Evolutionary conservation across 129 eudicot genomes (phyloP).

Genomic region (Glebionis coronaria): DNA sequence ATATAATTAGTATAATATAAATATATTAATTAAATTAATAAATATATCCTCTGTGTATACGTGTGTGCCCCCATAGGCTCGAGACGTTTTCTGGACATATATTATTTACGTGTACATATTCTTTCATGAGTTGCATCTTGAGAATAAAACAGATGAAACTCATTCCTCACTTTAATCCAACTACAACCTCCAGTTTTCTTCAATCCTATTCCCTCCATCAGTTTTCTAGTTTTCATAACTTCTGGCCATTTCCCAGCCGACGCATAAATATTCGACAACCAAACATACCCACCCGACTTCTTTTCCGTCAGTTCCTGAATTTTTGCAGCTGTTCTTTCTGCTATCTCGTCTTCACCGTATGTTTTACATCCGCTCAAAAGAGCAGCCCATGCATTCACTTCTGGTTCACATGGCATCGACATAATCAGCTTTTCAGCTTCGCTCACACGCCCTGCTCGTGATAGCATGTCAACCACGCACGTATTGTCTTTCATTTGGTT

Average conservation of each 20-base stretch:
- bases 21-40: too few relatives aligned
- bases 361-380: conserved; percentile 63
- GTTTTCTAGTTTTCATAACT: conserved; percentile 47
- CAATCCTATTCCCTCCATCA: conserved; percentile 61
- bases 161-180: conserved; percentile 66
- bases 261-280: conserved; percentile 61
- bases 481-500: conserved; percentile 60
- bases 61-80: too few relatives aligned
- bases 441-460: conserved; percentile 58
- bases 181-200: conserved; percentile 71
- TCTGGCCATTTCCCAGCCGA: conserved; percentile 66
- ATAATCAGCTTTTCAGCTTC: conserved; percentile 55
- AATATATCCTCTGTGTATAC: too few relatives aligned
- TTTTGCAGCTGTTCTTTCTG: conserved; percentile 43
- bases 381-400: conserved; percentile 64
- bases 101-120: too few relatives aligned
- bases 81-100: too few relatives aligned
- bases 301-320: conserved; percentile 43
- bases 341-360: conserved; percentile 38
- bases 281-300: conserved; percentile 59
- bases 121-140: conserved; percentile 68
- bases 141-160: conserved; percentile 48
- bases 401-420: conserved; percentile 59
- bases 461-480: conserved; percentile 59
- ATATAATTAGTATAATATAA: too few relatives aligned